Conservation (phyloP, 306 rosid genomes). For the Rubus parviflorus region DNA sequence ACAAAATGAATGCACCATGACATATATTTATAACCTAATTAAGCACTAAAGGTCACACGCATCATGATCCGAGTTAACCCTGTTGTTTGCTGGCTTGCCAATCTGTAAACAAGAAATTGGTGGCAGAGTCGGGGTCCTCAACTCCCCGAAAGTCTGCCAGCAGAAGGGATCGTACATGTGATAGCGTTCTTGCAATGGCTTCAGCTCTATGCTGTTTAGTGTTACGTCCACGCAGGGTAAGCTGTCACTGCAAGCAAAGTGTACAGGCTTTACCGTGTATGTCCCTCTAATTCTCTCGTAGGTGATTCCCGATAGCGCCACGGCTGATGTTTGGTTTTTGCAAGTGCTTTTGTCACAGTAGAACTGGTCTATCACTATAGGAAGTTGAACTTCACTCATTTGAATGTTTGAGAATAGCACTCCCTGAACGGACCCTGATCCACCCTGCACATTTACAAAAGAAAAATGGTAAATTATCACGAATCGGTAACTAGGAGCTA, state of each 20-base stretch:
- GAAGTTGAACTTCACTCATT: slow-evolving; percentile 81
- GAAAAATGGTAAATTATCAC: not conserved
- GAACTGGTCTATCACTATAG: slow-evolving; percentile 91
- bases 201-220: slow-evolving; percentile 64
- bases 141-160: slow-evolving; percentile 89
- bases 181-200: slow-evolving; percentile 74
- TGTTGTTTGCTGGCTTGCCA: slow-evolving; percentile 82
- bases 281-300: slow-evolving; percentile 91
- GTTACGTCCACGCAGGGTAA: slow-evolving; percentile 86
- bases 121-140: slow-evolving; percentile 75
- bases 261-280: slow-evolving; percentile 81
- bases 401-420: slow-evolving; percentile 85
- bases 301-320: slow-evolving; percentile 81
- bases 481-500: not conserved
- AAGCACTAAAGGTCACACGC: slow-evolving; percentile 44
- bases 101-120: slow-evolving; percentile 79
- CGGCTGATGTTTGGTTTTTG: slow-evolving; percentile 75
- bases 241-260: slow-evolving; percentile 94
- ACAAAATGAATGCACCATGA: slow-evolving; percentile 37
- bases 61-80: slow-evolving; percentile 70
- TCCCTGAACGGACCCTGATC: slow-evolving; percentile 88
- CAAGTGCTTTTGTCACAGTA: slow-evolving; percentile 85
- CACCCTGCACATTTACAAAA: slow-evolving; percentile 63
- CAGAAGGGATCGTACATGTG: slow-evolving; percentile 82
- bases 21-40: not conserved